A percentile compares a stretch with the other conserved stretches of the same genome.
Conservation (phyloP, 352 stramenopile species). For the Phytophthora litchii region DNA sequence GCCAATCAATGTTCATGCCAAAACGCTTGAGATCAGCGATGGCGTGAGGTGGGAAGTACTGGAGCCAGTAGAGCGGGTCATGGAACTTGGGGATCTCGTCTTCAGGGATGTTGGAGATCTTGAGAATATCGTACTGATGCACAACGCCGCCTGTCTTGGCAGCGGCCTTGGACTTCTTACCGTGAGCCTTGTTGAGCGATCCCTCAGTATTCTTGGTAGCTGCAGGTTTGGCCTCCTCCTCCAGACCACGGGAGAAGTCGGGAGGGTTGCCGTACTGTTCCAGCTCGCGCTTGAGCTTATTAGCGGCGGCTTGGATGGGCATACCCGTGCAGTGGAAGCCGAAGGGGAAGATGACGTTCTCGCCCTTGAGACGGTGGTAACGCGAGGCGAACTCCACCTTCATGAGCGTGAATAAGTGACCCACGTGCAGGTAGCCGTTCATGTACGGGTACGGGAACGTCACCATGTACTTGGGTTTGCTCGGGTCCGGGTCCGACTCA, state of each 20-base stretch:
- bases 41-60: slow-evolving; percentile 98
- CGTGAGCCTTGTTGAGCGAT: slow-evolving; percentile 89
- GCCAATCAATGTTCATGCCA: slow-evolving; percentile 97
- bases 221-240: slow-evolving; percentile 15
- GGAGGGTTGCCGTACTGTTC: slow-evolving; percentile 93
- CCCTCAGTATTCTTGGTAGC: slow-evolving; percentile 76
- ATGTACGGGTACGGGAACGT: slow-evolving; percentile 99
- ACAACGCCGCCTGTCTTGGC: slow-evolving; percentile 97
- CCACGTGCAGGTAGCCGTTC: slow-evolving; percentile 99
- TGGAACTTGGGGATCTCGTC: slow-evolving; percentile 98
- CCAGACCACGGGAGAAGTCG: slow-evolving; percentile 71
- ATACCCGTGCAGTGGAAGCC: slow-evolving; percentile 99
- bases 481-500: slow-evolving; percentile 84
- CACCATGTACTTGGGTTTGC: slow-evolving; percentile 97
- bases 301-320: slow-evolving; percentile 99
- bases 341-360: slow-evolving; percentile 99
- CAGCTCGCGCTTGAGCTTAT: slow-evolving; percentile 99
- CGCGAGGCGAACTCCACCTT: slow-evolving; percentile 96
- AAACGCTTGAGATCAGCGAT: slow-evolving; percentile 97
- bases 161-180: slow-evolving; percentile 98
- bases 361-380: slow-evolving; percentile 96
- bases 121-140: slow-evolving; percentile 99
- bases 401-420: slow-evolving; percentile 97
- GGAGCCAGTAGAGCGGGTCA: slow-evolving; percentile 98
- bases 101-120: slow-evolving; percentile 88